phyloP scores from a whole-genome alignment of 345 rosid genomes.

The Populus ilicifolia region DNA sequence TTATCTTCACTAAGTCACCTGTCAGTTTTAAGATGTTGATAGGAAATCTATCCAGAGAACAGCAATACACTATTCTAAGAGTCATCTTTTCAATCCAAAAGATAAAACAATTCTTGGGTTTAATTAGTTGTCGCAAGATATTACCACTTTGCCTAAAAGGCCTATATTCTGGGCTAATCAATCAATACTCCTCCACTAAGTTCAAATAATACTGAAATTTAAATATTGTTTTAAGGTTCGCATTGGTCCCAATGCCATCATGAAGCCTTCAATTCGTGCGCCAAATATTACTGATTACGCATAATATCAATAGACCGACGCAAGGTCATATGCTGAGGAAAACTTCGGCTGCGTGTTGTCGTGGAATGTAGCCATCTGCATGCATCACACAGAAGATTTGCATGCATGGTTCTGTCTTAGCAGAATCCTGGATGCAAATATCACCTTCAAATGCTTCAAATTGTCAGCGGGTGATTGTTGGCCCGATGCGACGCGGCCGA shows the following conservation, averaged over 20 bases:
- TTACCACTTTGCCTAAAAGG: constrained; percentile 1
- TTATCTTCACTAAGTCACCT: neutral
- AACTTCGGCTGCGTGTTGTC: neutral
- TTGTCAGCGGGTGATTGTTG: neutral
- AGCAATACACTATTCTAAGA: neutral
- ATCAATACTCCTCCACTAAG: constrained; percentile 21
- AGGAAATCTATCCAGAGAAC: neutral
- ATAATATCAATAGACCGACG: neutral
- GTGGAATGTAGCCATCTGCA: neutral
- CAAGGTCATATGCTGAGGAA: neutral
- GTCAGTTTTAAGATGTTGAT: neutral
- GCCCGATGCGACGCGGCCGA: neutral
- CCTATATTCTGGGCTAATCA: constrained; percentile 35
- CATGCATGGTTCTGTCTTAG: neutral
- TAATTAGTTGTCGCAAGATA: neutral
- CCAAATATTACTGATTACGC: neutral
- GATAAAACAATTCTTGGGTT: neutral
- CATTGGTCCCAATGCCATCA: constrained; percentile 1
- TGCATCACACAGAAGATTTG: neutral
- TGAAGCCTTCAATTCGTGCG: constrained; percentile 11
- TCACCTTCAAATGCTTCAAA: neutral
- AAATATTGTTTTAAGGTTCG: neutral
- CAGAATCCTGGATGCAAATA: neutral
- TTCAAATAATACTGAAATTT: constrained; percentile 1
- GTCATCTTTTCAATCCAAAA: neutral